Conservation (phyloP, 495 filamentous ascomycete genomes). For the Aspergillus olivimuriae region DNA sequence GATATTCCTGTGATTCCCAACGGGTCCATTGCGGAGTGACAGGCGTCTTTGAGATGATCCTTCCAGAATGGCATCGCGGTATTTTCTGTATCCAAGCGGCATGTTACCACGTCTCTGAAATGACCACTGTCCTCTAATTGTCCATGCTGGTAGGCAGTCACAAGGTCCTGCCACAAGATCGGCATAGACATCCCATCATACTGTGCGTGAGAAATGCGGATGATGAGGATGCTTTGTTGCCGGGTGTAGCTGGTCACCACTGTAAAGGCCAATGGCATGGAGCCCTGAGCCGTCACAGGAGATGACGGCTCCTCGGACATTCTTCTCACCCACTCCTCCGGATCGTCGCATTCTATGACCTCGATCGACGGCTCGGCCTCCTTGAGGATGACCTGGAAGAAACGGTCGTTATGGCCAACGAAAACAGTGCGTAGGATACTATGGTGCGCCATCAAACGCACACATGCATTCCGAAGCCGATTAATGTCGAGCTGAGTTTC, state of each 20-base stretch:
- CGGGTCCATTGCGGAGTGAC: slow-evolving; percentile 8
- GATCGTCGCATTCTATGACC: background rate
- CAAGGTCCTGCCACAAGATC: slow-evolving; percentile 38
- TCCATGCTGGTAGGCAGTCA: slow-evolving; percentile 31
- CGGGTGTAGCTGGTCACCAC: background rate
- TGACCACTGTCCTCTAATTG: slow-evolving; percentile 24
- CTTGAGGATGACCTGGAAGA: slow-evolving; percentile 1
- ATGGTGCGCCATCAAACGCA: background rate
- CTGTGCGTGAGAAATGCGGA: slow-evolving; percentile 57
- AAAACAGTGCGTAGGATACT: slow-evolving; percentile 6
- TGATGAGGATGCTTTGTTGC: slow-evolving; percentile 21
- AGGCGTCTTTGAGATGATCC: slow-evolving; percentile 14
- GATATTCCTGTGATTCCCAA: background rate
- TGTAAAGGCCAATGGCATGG: background rate
- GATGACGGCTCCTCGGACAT: background rate
- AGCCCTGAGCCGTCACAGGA: background rate
- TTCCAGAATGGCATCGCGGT: slow-evolving; percentile 12
- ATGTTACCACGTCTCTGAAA: slow-evolving; percentile 49
- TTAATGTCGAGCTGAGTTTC: background rate
- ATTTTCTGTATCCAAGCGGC: slow-evolving; percentile 8
- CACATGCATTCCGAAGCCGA: slow-evolving; percentile 2
- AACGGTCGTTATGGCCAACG: background rate
- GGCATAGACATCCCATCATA: slow-evolving; percentile 59
- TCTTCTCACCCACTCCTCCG: background rate
- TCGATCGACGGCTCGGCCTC: background rate